Conservation (phyloP, 345 rosid species). For the Linum lewisii region DNA sequence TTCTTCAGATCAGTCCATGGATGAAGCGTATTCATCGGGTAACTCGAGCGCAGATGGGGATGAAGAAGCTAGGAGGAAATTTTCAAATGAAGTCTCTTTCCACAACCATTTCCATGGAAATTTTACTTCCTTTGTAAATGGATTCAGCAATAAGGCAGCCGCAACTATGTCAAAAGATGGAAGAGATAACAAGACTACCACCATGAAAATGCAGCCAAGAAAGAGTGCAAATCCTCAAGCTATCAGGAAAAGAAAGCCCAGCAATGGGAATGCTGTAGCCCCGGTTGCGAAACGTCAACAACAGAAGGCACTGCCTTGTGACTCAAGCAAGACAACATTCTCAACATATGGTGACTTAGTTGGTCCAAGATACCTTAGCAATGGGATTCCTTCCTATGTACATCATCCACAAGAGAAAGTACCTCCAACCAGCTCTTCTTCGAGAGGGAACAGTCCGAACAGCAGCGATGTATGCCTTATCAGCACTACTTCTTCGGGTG, state of each 20-base stretch:
- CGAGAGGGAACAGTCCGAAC: conserved; percentile 13
- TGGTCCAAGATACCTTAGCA: conserved; percentile 8
- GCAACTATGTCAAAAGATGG: conserved; percentile 12
- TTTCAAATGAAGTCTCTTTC: conserved; percentile 11
- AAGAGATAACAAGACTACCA: conserved; percentile 11
- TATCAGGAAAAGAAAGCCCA: conserved; percentile 17
- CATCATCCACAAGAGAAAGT: conserved; percentile 23
- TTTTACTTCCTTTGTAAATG: conserved; percentile 10
- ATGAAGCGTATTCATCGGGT: conserved; percentile 24
- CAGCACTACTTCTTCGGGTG: conserved; percentile 11
- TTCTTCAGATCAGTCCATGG: conserved; percentile 21
- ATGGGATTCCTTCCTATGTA: conserved; percentile 7
- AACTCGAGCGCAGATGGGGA: conserved; percentile 16
- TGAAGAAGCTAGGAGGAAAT: conserved; percentile 14
- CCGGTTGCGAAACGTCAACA: conserved; percentile 18
- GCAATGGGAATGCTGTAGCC: conserved; percentile 13
- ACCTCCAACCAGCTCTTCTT: conserved; percentile 22
- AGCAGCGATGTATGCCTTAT: conserved; percentile 17
- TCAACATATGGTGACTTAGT: not conserved
- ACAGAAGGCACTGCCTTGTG: conserved; percentile 18
- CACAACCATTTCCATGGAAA: conserved; percentile 9
- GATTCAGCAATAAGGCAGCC: conserved; percentile 9
- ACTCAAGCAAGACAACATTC: conserved; percentile 12
- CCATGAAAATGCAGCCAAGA: conserved; percentile 5
- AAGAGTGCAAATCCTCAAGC: conserved; percentile 15